Conservation (phyloP, 106 monocot genomes). For the Xerophyta viscosa region DNA sequence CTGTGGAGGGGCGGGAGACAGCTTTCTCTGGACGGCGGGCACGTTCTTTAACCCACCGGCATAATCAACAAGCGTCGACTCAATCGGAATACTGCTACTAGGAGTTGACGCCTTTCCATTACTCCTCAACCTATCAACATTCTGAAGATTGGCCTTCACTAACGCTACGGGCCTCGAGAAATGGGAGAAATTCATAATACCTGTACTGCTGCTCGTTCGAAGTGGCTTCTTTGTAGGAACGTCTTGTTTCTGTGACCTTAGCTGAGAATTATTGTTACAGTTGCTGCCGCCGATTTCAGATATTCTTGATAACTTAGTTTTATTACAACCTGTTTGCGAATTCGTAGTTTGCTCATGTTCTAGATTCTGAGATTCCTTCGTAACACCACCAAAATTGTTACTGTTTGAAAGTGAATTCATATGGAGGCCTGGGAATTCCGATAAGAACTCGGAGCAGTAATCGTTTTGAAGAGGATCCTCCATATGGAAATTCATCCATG, state of each 20-base stretch:
- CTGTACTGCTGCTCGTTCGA: conserved; percentile 3
- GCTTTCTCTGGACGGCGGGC: too few relatives aligned
- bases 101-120: conserved; percentile 37
- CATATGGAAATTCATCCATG: conserved; percentile 64
- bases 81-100: conserved; percentile 22
- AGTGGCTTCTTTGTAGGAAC: conserved; percentile 7
- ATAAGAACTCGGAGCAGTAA: conserved; percentile 49
- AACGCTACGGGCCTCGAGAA: conserved; percentile 52
- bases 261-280: neutral
- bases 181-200: conserved; percentile 63
- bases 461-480: conserved; percentile 39
- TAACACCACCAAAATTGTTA: conserved; percentile 1
- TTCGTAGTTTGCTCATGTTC: conserved; percentile 4
- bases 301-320: conserved; percentile 9
- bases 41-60: too few relatives aligned
- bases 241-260: conserved; percentile 18
- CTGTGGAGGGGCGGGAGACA: too few relatives aligned
- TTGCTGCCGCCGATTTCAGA: conserved; percentile 2
- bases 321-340: conserved; percentile 5
- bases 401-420: conserved; percentile 3
- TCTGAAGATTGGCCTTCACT: conserved; percentile 35
- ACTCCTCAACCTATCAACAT: conserved; percentile 36
- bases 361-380: conserved; percentile 3
- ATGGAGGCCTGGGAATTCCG: conserved; percentile 29
- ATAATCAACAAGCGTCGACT: conserved; percentile 25